These are phyloP conservation scores for Terfezia claveryi DNA, from an alignment of 495 filamentous ascomycete species.

Conservation along the genomic window DNA sequence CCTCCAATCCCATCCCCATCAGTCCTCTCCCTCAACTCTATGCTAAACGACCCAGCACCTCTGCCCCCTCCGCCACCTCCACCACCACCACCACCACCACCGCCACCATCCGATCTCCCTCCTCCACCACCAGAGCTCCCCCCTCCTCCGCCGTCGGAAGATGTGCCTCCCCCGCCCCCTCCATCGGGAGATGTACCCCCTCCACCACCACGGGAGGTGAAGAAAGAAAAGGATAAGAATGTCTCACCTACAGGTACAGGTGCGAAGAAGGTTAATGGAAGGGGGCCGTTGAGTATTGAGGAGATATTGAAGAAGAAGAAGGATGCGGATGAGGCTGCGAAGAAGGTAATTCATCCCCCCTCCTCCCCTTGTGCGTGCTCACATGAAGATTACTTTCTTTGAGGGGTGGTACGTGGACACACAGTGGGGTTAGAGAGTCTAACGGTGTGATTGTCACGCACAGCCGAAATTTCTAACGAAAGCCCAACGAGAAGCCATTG, in stretches of 20 bases:
- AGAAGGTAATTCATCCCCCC: slow-evolving; percentile 34
- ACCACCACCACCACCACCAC: slow-evolving; percentile 18
- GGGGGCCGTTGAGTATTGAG: slow-evolving; percentile 47
- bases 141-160: slow-evolving; percentile 23
- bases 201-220: slow-evolving; percentile 17
- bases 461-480: slow-evolving; percentile 86
- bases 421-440: slow-evolving; percentile 7
- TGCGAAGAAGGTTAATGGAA: background rate
- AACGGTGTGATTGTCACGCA: background rate
- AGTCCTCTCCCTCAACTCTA: no score
- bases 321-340: slow-evolving; percentile 53
- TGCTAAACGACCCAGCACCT: background rate
- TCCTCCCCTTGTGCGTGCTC: background rate
- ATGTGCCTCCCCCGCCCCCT: slow-evolving; percentile 33
- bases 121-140: slow-evolving; percentile 37
- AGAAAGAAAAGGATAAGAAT: slow-evolving; percentile 7
- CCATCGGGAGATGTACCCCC: slow-evolving; percentile 19
- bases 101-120: slow-evolving; percentile 22
- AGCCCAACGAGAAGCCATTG: slow-evolving; percentile 66
- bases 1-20: no score
- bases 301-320: slow-evolving; percentile 58
- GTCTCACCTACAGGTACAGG: slow-evolving; percentile 4
- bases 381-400: no score
- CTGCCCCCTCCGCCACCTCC: slow-evolving; percentile 8
- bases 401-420: background rate